A percentile compares a stretch with the other conserved stretches of the same genome.
Conservation (phyloP, 768 basidiomycete genomes). For the Austroboletus festivus region DNA sequence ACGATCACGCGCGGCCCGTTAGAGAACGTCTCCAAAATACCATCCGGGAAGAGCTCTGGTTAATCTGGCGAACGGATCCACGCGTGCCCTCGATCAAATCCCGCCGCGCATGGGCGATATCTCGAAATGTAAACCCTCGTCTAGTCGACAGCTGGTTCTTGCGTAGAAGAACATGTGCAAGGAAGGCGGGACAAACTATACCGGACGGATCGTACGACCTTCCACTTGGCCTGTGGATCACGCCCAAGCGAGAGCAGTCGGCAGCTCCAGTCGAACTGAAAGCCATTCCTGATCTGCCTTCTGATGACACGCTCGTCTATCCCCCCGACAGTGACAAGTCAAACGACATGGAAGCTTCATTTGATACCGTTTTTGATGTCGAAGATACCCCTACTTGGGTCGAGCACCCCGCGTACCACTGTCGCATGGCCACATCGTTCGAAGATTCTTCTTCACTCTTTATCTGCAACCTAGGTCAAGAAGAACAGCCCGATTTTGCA, state of each 20-base stretch:
- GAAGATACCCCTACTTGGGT: neutral
- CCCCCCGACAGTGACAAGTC: conserved; percentile 2
- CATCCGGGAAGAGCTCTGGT: conserved; percentile 26
- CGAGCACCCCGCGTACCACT: neutral
- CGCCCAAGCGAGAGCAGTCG: conserved; percentile 13
- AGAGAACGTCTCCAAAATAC: conserved; percentile 13
- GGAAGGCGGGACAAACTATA: conserved; percentile 20
- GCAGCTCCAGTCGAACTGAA: neutral
- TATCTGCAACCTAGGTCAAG: conserved; percentile 20
- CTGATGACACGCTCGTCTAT: conserved; percentile 25
- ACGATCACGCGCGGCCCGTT: neutral
- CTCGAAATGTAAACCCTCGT: conserved; percentile 16
- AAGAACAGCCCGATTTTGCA: conserved; percentile 10
- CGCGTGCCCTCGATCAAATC: conserved; percentile 29
- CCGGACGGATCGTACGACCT: conserved; percentile 22
- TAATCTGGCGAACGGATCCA: conserved; percentile 27
- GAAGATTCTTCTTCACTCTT: neutral
- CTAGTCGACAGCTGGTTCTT: conserved; percentile 27
- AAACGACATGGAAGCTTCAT: conserved; percentile 17
- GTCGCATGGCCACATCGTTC: conserved; percentile 14
- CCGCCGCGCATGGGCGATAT: conserved; percentile 26
- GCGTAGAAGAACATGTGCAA: conserved; percentile 24
- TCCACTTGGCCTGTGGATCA: conserved; percentile 3
- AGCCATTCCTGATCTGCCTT: conserved; percentile 7
- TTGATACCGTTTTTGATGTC: conserved; percentile 20